Conservation (phyloP, 2,329 filamentous ascomycete species). For the Scytalidium sp. region DNA sequence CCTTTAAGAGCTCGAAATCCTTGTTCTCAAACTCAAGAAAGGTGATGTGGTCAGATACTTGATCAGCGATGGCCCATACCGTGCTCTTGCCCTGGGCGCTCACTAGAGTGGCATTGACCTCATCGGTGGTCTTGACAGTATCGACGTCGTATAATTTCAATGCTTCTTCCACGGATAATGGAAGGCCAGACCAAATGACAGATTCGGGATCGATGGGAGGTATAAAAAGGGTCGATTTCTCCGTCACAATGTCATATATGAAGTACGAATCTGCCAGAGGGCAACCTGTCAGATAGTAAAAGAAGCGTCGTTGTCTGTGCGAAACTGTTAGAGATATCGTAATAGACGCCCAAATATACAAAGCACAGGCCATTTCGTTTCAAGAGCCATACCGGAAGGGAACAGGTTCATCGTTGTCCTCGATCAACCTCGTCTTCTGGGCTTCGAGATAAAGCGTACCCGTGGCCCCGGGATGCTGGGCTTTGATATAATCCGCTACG, state of each 20-base stretch:
- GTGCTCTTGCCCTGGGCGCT: conserved; percentile 40
- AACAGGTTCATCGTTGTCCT: conserved; percentile 83
- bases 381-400: conserved; percentile 65
- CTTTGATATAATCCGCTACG: conserved; percentile 75
- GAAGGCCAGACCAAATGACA: conserved; percentile 92
- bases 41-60: conserved; percentile 68
- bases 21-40: conserved; percentile 69
- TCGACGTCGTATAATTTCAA: conserved; percentile 78
- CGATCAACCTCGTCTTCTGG: conserved; percentile 74
- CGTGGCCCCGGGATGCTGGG: conserved; percentile 59
- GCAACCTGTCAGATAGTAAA: conserved; percentile 92
- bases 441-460: conserved; percentile 88
- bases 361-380: conserved; percentile 3
- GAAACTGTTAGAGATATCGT: conserved; percentile 5
- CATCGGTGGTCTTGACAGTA: conserved; percentile 66
- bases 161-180: conserved; percentile 73
- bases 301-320: conserved; percentile 78
- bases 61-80: conserved; percentile 75
- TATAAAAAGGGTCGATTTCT: conserved; percentile 82
- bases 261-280: conserved; percentile 75
- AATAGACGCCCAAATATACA: not conserved
- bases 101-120: conserved; percentile 67
- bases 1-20: conserved; percentile 52
- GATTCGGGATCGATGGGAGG: conserved; percentile 83
- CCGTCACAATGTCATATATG: conserved; percentile 73